Base-by-base conservation (phyloP, 2,329 filamentous ascomycete genomes). In the Fusarium chlamydosporum region DNA sequence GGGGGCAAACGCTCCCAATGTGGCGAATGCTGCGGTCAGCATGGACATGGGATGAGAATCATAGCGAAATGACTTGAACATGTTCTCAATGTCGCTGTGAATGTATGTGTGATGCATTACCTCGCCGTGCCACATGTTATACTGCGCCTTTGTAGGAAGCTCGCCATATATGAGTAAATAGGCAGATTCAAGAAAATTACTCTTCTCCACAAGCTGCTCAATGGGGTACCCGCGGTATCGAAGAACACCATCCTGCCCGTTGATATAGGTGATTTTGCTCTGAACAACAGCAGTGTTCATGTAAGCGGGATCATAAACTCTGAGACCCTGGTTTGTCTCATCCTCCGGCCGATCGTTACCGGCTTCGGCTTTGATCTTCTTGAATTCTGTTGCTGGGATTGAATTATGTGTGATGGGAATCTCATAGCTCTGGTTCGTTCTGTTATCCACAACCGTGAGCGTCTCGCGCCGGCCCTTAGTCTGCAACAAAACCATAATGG, bases 31-130 rank as follows among this genome's bases (percentile, higher is more conserved):
- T 0, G 83, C 82, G 1, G 82, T 82, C 74, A 85, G 72, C 80
- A 85, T 84, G 56, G 82, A 81, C 83, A 85, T 85, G 20, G 83
- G 83, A 61, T 85, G 83, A 11, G 83, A 83, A 70, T 85, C 83
- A 74, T 83, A 83, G 16, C 82, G 81, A 76, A 84, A 84, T 3
- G 80, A 82, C 76, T 83, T 83, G 77, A 83, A 83, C 79, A 83
- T 84, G 72, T 77, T 79, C 76, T 83, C 82, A 31, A 83, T 83
- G 64, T 83, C 82, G 61, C 77, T 82, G 76, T 83, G 82, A 43
- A 83, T 80, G 67, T 81, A 83, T 18, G 82, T 85, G 75, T 85
- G 83, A 72, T 84, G 82, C 82, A 84, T 83, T 65, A 85, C 77
- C 74, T 85, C 82, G 37, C 80, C 78, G 42, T 82, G 76, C 83